Conservation (phyloP, 768 basidiomycete genomes). For the Rhodotorula taiwanensis region DNA sequence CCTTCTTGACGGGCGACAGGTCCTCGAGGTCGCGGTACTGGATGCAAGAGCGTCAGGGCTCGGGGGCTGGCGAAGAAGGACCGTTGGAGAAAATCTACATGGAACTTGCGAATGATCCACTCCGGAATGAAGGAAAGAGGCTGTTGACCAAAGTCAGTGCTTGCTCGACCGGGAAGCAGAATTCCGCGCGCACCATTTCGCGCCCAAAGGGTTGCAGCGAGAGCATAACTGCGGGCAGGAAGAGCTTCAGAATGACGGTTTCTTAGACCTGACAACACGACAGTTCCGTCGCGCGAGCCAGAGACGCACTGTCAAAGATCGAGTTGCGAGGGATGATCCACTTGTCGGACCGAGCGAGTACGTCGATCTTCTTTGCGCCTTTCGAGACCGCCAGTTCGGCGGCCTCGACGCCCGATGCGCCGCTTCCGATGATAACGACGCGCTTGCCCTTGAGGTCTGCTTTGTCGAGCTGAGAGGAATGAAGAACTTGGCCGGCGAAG, state of each 20-base stretch:
- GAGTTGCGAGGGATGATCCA: constrained; percentile 53
- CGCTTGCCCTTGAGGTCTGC: constrained; percentile 46
- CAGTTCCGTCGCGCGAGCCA: too few relatives aligned
- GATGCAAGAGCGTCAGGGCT: too few relatives aligned
- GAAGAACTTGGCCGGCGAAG: constrained; percentile 48
- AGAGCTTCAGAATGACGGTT: too few relatives aligned
- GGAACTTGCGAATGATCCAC: constrained; percentile 19
- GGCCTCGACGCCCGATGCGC: constrained; percentile 55
- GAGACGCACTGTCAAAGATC: constrained; percentile 47
- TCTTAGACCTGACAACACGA: too few relatives aligned
- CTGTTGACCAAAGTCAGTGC: background rate
- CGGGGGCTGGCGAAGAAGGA: too few relatives aligned
- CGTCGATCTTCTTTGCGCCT: constrained; percentile 45
- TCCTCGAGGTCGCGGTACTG: constrained; percentile 25
- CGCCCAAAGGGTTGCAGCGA: constrained; percentile 54
- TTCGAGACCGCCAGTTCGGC: constrained; percentile 47
- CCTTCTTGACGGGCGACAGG: constrained; percentile 32
- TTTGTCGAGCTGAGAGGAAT: constrained; percentile 52
- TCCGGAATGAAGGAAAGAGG: constrained; percentile 17
- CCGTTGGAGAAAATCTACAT: too few relatives aligned
- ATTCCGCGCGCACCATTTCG: constrained; percentile 47
- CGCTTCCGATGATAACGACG: constrained; percentile 52
- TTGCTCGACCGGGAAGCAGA: background rate
- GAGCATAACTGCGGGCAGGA: constrained; percentile 41
- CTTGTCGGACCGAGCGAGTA: constrained; percentile 43